Evolutionary conservation across 345 rosid species (phyloP).

Genomic region (Psidium friedrichsthalianum): DNA sequence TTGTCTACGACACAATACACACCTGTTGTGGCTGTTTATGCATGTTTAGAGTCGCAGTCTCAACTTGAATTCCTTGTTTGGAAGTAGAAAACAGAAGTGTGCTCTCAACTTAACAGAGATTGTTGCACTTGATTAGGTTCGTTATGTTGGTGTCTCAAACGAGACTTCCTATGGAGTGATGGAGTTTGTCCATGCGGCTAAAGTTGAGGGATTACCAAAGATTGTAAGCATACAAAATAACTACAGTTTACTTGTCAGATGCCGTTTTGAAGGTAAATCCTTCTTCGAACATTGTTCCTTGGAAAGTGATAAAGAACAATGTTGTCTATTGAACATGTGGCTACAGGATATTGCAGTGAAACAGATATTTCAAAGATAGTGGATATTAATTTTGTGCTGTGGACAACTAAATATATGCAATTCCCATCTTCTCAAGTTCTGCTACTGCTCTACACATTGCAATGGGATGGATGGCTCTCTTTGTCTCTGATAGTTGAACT

Average conservation of each 20-base stretch:
- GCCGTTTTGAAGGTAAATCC: slow-evolving; percentile 48
- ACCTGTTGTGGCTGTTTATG: not conserved
- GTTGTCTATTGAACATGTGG: not conserved
- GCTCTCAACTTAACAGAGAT: not conserved
- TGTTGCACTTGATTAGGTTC: slow-evolving; percentile 35
- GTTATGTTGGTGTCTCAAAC: slow-evolving; percentile 82
- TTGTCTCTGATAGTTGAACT: not conserved
- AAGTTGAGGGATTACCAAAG: slow-evolving; percentile 77
- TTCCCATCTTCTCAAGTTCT: not conserved
- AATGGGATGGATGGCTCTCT: not conserved
- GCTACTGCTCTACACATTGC: not conserved
- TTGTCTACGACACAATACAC: not conserved
- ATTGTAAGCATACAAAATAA: slow-evolving; percentile 84
- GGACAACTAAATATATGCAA: not conserved
- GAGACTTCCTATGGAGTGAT: slow-evolving; percentile 91
- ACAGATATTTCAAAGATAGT: not conserved
- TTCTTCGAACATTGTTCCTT: not conserved
- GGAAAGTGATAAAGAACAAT: not conserved
- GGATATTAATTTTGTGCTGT: not conserved
- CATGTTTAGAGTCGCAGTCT: not conserved
- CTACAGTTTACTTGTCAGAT: slow-evolving; percentile 69
- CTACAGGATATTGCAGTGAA: not conserved
- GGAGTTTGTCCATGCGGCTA: slow-evolving; percentile 85
- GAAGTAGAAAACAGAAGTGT: not conserved
- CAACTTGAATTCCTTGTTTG: not conserved